phyloP scores from a whole-genome alignment of 768 basidiomycete genomes.

The Agrocybe pediades region DNA sequence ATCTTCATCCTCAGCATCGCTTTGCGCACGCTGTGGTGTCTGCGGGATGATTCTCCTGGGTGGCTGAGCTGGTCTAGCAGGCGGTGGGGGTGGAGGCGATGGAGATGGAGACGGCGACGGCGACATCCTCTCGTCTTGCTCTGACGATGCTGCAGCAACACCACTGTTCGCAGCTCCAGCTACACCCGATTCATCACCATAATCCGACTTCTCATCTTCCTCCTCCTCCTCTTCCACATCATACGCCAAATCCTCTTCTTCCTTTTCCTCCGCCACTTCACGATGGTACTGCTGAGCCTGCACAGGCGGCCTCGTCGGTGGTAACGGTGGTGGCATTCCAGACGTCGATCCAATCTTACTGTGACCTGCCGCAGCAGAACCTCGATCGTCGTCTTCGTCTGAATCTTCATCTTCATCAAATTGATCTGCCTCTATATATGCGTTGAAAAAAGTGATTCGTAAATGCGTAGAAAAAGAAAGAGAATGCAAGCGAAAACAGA shows the following conservation, averaged over 20 bases:
- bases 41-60: conserved; percentile 29
- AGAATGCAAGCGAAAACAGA: no score
- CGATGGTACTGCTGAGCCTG: conserved; percentile 15
- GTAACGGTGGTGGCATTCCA: neutral
- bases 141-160: neutral
- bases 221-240: conserved; percentile 12
- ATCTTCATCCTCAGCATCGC: conserved; percentile 9
- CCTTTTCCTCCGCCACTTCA: no score
- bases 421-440: conserved; percentile 20
- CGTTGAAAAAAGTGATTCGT: conserved; percentile 6
- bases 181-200: conserved; percentile 8
- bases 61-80: conserved; percentile 20
- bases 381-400: conserved; percentile 9
- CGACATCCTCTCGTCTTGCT: neutral
- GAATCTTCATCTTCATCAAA: no score
- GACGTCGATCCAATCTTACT: neutral
- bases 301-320: neutral
- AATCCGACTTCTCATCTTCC: conserved; percentile 11
- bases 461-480: no score
- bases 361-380: neutral
- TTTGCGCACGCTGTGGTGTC: conserved; percentile 21
- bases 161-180: neutral
- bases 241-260: conserved; percentile 1
- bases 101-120: neutral
- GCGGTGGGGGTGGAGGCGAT: conserved; percentile 7